Base-by-base conservation (phyloP, 2,329 filamentous ascomycete genomes). In the Juglanconis oblonga region DNA sequence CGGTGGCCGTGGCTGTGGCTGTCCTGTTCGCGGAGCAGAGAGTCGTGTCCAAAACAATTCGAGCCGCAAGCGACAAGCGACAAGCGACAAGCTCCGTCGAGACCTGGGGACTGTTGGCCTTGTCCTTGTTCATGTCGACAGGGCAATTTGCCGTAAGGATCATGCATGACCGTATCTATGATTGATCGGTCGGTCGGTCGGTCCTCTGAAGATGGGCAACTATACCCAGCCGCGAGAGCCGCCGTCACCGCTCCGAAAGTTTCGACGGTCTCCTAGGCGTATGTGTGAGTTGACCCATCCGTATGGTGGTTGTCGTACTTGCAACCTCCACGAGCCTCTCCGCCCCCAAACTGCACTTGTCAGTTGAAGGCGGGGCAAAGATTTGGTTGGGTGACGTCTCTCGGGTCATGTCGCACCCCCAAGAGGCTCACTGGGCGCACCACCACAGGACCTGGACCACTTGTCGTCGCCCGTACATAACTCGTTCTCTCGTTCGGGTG, bases 141-240 rank as follows among this genome's bases (percentile, higher is more conserved):
- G 44, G 9, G n/a, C 6, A 45, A 1, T 50, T 1, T 31, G 32
- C 14, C 31, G 44, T 49, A n/a, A 38, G 17, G 42, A 11, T 49
- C 33, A 47, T 55, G 53, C 44, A 24, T 55, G 53, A 14, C 42
- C 3, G 40, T n/a, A 35, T 10, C n/a, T 10, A 5, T 47, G 32
- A 17, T 14, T 13, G 5, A 45, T 24, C 24, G 24, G 24, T 24
- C 24, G 24, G 48, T 51, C 14, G 53, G 32, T 29, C 32, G 35
- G 40, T 53, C 51, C 29, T 42, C 29, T 52, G 38, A 48, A 40
- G 50, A 52, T 33, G 33, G 10, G 47, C 55, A 52, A 47, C 35
- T 49, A 52, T 55, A 38, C 35, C 31, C 17, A 62, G 32, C 52
- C 52, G 60, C 60, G 57, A 49, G 45, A 42, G 42, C 48, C 57